A percentile compares a stretch with the other conserved stretches of the same genome.
Evolutionary conservation across 768 basidiomycete species (phyloP).

Genomic region (Hydnomerulius pinastri): DNA sequence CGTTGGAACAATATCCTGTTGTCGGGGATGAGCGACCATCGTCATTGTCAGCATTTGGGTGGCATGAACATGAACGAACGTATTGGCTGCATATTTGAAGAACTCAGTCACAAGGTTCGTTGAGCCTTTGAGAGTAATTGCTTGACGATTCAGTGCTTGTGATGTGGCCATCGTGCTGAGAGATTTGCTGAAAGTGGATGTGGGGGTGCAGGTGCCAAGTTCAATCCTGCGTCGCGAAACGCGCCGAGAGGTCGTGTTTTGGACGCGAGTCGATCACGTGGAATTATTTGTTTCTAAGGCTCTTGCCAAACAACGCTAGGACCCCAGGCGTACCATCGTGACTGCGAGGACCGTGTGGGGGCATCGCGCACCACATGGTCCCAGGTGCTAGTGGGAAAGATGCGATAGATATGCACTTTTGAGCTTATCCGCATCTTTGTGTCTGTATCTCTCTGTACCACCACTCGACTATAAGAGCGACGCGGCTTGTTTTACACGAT

Average conservation of each 20-base stretch:
- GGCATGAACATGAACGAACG: conserved; percentile 52
- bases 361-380: neutral
- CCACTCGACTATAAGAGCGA: neutral
- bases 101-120: conserved; percentile 95
- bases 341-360: neutral
- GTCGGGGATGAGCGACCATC: neutral
- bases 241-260: conserved; percentile 6
- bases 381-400: neutral
- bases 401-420: neutral
- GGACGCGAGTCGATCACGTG: conserved; percentile 19
- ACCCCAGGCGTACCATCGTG: neutral
- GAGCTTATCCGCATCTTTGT: too few species aligned
- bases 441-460: neutral
- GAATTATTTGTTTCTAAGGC: conserved; percentile 10
- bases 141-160: conserved; percentile 57
- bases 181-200: neutral
- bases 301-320: conserved; percentile 13
- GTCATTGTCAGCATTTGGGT: neutral
- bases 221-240: neutral
- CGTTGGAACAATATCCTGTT: conserved; percentile 92
- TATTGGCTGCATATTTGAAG: conserved; percentile 99
- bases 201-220: neutral
- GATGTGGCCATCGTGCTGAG: conserved; percentile 42
- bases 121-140: conserved; percentile 95
- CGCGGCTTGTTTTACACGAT: conserved; percentile 3